These are phyloP conservation scores for Hypoxylon sp. DNA, from an alignment of 2,329 filamentous ascomycete species.

Conservation along the genomic window DNA sequence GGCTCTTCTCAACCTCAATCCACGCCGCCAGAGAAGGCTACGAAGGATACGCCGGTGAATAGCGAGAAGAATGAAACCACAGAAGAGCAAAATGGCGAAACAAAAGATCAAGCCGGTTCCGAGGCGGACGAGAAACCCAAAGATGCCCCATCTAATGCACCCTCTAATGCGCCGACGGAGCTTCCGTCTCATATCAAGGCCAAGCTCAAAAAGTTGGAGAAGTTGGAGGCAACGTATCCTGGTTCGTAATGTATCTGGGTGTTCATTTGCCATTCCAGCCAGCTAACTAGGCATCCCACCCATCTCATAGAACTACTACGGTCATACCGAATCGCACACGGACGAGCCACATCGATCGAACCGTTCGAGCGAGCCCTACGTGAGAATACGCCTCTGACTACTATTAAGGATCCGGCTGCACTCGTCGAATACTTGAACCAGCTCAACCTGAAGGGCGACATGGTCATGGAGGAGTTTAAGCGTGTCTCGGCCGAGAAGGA, in stretches of 20 bases:
- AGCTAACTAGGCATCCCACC: slow-evolving; percentile 24
- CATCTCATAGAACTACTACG: slow-evolving; percentile 79
- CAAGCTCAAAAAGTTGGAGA: slow-evolving; percentile 88
- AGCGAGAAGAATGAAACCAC: slow-evolving; percentile 41
- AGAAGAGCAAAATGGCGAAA: slow-evolving; percentile 29
- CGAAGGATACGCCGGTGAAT: slow-evolving; percentile 40
- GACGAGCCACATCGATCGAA: slow-evolving; percentile 88
- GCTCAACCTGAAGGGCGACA: slow-evolving; percentile 86
- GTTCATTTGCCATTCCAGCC: neutral
- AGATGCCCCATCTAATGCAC: slow-evolving; percentile 41
- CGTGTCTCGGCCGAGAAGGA: slow-evolving; percentile 87
- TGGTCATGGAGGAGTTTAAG: slow-evolving; percentile 95
- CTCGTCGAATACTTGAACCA: slow-evolving; percentile 93
- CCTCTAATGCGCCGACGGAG: slow-evolving; percentile 60
- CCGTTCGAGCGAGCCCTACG: slow-evolving; percentile 92
- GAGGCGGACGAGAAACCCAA: slow-evolving; percentile 46
- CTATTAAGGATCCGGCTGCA: slow-evolving; percentile 86
- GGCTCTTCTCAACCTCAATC: slow-evolving; percentile 71
- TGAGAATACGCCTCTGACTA: slow-evolving; percentile 92
- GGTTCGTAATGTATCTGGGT: slow-evolving; percentile 64
- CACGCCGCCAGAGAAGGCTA: slow-evolving; percentile 56
- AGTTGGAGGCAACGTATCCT: slow-evolving; percentile 88
- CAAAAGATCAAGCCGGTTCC: slow-evolving; percentile 22
- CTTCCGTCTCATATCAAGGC: slow-evolving; percentile 81
- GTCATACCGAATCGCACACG: slow-evolving; percentile 92